phyloP scores from a whole-genome alignment of 2,329 filamentous ascomycete genomes.

The Colletotrichum gloeosporioides region DNA sequence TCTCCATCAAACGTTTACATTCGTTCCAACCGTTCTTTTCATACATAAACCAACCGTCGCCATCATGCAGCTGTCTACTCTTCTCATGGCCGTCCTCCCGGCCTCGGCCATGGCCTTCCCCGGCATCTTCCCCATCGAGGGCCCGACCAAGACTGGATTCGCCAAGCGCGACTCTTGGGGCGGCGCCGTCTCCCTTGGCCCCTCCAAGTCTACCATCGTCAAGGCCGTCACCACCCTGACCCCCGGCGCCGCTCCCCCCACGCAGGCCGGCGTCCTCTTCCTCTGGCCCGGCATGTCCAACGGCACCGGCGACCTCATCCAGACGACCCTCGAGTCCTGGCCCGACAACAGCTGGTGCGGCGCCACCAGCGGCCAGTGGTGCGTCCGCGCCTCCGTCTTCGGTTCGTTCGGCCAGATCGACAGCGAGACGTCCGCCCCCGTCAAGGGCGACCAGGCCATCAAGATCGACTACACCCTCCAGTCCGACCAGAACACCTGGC shows the following conservation, averaged over 20 bases:
- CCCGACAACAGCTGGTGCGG: constrained; percentile 45
- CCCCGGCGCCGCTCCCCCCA: constrained; percentile 40
- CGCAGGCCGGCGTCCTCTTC: constrained; percentile 43
- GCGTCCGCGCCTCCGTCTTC: constrained; percentile 35
- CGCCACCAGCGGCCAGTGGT: constrained; percentile 40
- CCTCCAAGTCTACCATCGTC: constrained; percentile 32
- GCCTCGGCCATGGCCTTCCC: constrained; percentile 4
- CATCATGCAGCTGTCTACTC: constrained; percentile 4
- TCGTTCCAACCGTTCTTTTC: background rate
- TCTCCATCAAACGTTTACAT: background rate
- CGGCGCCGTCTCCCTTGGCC: constrained; percentile 13
- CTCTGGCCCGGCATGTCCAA: constrained; percentile 52
- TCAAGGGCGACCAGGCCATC: background rate
- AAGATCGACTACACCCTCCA: constrained; percentile 28
- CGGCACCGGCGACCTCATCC: constrained; percentile 47
- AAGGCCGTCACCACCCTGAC: constrained; percentile 44
- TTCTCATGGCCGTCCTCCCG: background rate
- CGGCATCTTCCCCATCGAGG: constrained; percentile 2
- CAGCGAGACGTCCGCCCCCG: background rate
- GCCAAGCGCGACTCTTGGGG: constrained; percentile 1
- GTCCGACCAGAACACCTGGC: constrained; percentile 26
- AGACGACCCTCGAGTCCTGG: constrained; percentile 47
- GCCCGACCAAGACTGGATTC: background rate
- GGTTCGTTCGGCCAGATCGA: constrained; percentile 43
- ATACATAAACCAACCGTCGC: background rate